A percentile compares a stretch with the other conserved stretches of the same genome.
phyloP scores from a whole-genome alignment of 2,329 filamentous ascomycete genomes.

The Hymenoscyphus fraxineus region DNA sequence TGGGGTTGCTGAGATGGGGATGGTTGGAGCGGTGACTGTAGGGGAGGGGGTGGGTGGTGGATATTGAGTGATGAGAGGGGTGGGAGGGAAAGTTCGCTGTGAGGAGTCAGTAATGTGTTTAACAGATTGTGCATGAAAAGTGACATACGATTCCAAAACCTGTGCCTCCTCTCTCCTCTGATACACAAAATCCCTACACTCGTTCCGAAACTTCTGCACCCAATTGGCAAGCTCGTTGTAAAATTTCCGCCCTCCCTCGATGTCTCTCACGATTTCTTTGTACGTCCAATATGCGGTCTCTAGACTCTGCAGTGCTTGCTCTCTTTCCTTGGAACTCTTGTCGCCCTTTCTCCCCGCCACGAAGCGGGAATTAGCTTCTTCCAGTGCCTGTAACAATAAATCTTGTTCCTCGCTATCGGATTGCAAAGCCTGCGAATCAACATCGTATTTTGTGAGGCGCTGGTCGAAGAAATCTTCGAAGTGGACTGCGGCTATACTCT shows the following conservation, averaged over 20 bases:
- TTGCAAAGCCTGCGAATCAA: constrained; percentile 66
- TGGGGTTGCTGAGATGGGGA: constrained; percentile 15
- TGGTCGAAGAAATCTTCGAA: constrained; percentile 90
- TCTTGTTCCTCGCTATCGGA: constrained; percentile 76
- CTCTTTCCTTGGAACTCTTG: constrained; percentile 66
- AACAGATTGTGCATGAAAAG: neutral
- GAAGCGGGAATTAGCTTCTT: constrained; percentile 75
- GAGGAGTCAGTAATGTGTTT: neutral
- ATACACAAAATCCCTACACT: constrained; percentile 72
- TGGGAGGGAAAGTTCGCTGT: constrained; percentile 30
- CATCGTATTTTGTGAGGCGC: constrained; percentile 75
- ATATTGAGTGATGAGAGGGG: constrained; percentile 24
- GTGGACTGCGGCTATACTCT: constrained; percentile 78
- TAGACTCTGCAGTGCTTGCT: constrained; percentile 79
- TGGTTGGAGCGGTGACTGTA: constrained; percentile 31
- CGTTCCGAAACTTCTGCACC: constrained; percentile 79
- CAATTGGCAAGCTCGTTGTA: constrained; percentile 95
- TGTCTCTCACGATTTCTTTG: constrained; percentile 89
- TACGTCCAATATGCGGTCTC: constrained; percentile 94
- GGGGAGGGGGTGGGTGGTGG: constrained; percentile 15
- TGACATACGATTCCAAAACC: constrained; percentile 67
- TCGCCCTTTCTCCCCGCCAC: constrained; percentile 60
- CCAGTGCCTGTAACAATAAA: constrained; percentile 62
- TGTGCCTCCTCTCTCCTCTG: constrained; percentile 77
- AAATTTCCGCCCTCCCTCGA: constrained; percentile 89